Conservation (phyloP, 2,329 filamentous ascomycete species). For the Aspergillus nomiae region DNA sequence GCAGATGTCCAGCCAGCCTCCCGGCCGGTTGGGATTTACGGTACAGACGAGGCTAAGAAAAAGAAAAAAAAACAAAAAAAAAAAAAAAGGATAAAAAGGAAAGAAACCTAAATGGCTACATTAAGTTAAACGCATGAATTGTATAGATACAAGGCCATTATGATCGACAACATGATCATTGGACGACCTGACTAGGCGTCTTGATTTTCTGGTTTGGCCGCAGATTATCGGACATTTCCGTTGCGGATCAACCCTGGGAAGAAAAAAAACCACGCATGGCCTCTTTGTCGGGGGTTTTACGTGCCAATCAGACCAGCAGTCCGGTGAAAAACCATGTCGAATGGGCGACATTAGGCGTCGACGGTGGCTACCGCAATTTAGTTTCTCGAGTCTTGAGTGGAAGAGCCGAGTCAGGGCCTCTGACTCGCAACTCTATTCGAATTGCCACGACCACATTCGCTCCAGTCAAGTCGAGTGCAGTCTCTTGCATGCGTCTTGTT, state of each 20-base stretch:
- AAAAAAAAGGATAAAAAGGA: slow-evolving; percentile 5
- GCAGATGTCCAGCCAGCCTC: slow-evolving; percentile 1
- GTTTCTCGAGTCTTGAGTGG: background rate
- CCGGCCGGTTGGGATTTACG: background rate
- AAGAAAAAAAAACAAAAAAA: slow-evolving; percentile 1
- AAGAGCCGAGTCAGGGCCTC: background rate
- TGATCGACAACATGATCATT: slow-evolving; percentile 5
- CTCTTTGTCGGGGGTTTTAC: slow-evolving; percentile 31
- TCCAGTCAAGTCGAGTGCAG: background rate
- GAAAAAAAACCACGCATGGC: slow-evolving; percentile 15
- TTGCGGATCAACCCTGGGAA: slow-evolving; percentile 31
- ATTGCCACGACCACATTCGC: slow-evolving; percentile 10
- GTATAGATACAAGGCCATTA: slow-evolving; percentile 1
- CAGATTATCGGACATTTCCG: slow-evolving; percentile 33
- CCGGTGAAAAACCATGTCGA: slow-evolving; percentile 7
- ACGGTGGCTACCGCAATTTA: slow-evolving; percentile 19
- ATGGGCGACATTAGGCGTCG: slow-evolving; percentile 26
- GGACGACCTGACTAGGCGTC: background rate
- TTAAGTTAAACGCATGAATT: background rate
- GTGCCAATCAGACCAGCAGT: slow-evolving; percentile 28
- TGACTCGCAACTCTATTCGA: slow-evolving; percentile 3
- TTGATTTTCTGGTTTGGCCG: background rate
- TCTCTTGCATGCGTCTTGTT: slow-evolving; percentile 6
- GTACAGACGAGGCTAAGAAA: slow-evolving; percentile 2
- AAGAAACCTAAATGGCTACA: background rate